phyloP scores from a whole-genome alignment of 2,329 filamentous ascomycete species.

The Penicillium sp. region DNA sequence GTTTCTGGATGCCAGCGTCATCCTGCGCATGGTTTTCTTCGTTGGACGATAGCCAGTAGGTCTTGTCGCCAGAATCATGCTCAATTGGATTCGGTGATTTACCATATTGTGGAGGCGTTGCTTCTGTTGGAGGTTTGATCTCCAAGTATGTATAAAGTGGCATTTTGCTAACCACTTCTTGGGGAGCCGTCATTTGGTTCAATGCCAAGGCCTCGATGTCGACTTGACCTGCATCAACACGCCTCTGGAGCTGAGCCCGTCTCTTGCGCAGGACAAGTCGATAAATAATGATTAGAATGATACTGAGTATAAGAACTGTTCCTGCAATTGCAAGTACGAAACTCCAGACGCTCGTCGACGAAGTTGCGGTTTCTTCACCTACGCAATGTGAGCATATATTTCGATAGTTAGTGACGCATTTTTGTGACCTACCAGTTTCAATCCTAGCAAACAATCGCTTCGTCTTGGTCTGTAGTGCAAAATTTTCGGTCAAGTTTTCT shows the following conservation, averaged over 20 bases:
- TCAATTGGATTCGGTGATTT: constrained; percentile 3
- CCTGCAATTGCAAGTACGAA: constrained; percentile 76
- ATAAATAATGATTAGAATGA: constrained; percentile 66
- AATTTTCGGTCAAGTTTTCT: constrained; percentile 25
- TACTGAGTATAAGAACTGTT: constrained; percentile 71
- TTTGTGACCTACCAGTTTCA: constrained; percentile 41
- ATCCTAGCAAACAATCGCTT: constrained; percentile 53
- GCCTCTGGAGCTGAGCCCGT: constrained; percentile 64
- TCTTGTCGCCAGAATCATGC: constrained; percentile 1
- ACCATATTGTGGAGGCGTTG: constrained; percentile 4
- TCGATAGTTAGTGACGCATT: neutral
- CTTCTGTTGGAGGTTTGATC: constrained; percentile 21
- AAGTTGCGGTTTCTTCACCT: constrained; percentile 34
- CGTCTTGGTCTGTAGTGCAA: constrained; percentile 8
- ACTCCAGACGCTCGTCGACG: constrained; percentile 78
- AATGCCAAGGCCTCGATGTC: constrained; percentile 85
- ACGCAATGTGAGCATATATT: constrained; percentile 50
- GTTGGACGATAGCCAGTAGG: neutral
- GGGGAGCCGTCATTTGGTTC: constrained; percentile 75
- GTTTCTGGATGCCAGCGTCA: constrained; percentile 12
- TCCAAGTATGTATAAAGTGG: constrained; percentile 73
- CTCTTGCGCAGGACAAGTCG: constrained; percentile 73
- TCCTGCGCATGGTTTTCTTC: neutral
- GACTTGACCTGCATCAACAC: constrained; percentile 75
- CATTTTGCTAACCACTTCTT: constrained; percentile 68